phyloP scores from a whole-genome alignment of 2,329 filamentous ascomycete genomes.

The Sporothrix luriei region DNA sequence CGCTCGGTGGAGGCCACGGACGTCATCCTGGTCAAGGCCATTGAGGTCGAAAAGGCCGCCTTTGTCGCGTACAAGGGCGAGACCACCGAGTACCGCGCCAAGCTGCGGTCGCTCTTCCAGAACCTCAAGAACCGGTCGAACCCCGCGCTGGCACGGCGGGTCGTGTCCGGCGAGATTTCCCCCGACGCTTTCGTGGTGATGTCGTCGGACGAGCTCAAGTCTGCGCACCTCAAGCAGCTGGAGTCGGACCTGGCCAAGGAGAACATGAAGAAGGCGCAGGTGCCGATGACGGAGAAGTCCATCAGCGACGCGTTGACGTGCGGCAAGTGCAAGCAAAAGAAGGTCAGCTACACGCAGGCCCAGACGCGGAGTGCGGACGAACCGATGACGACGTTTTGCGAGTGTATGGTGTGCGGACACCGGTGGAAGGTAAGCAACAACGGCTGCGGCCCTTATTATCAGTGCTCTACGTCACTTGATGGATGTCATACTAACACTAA shows the following conservation, averaged over 20 bases:
- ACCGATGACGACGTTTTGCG: conserved; percentile 79
- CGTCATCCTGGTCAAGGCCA: conserved; percentile 70
- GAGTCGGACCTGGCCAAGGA: conserved; percentile 79
- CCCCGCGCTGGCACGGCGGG: conserved; percentile 70
- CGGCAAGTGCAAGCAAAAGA: conserved; percentile 88
- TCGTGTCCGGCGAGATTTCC: conserved; percentile 73
- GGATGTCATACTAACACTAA: conserved; percentile 12
- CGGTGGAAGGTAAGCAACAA: conserved; percentile 67
- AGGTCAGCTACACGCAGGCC: conserved; percentile 93
- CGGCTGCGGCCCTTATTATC: background rate
- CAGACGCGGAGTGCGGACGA: conserved; percentile 96
- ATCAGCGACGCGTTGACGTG: conserved; percentile 87
- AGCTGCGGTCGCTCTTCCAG: conserved; percentile 89
- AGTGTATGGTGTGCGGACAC: conserved; percentile 69
- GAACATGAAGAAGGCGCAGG: conserved; percentile 97
- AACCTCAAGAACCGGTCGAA: conserved; percentile 95
- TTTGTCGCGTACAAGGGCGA: conserved; percentile 71
- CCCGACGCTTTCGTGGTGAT: conserved; percentile 79
- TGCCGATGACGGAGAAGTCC: conserved; percentile 86
- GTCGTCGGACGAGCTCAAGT: conserved; percentile 89
- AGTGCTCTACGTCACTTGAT: background rate
- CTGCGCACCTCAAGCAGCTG: conserved; percentile 73
- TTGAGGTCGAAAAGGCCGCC: conserved; percentile 82
- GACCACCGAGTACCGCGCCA: conserved; percentile 75
- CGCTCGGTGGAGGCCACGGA: conserved; percentile 71